A percentile compares a stretch with the other conserved stretches of the same genome.
These are phyloP conservation scores for Talaromyces piceae DNA, from an alignment of 2,329 filamentous ascomycete genomes.

Conservation along the genomic window DNA sequence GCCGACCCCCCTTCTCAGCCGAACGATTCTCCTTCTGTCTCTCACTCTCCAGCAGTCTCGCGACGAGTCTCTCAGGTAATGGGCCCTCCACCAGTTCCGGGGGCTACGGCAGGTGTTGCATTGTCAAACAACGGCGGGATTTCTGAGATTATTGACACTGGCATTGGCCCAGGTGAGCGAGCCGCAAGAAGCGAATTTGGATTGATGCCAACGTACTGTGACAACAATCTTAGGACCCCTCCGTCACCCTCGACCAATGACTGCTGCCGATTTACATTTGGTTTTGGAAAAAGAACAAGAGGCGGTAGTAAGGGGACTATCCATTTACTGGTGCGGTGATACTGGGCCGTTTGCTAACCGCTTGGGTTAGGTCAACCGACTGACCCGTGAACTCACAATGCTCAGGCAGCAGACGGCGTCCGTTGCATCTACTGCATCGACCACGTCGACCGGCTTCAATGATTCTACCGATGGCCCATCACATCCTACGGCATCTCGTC, in stretches of 20 bases:
- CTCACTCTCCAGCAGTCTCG: slow-evolving; percentile 33
- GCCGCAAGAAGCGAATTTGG: background rate
- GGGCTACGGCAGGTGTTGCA: slow-evolving; percentile 19
- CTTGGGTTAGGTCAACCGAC: slow-evolving; percentile 69
- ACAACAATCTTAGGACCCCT: slow-evolving; percentile 51
- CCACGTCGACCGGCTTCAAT: slow-evolving; percentile 45
- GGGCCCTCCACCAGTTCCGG: slow-evolving; percentile 32
- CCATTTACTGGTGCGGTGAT: background rate
- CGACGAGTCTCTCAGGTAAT: slow-evolving; percentile 43
- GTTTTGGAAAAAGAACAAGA: slow-evolving; percentile 94
- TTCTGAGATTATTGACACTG: slow-evolving; percentile 30
- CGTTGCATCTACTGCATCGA: slow-evolving; percentile 54
- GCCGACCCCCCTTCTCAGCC: slow-evolving; percentile 26
- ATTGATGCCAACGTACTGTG: background rate
- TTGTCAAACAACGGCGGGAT: slow-evolving; percentile 13
- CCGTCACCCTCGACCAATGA: slow-evolving; percentile 79
- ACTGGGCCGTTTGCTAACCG: background rate
- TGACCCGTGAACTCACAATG: slow-evolving; percentile 78
- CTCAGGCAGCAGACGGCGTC: slow-evolving; percentile 65
- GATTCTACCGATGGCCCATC: slow-evolving; percentile 43
- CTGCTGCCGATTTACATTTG: slow-evolving; percentile 78
- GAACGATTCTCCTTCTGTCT: slow-evolving; percentile 20
- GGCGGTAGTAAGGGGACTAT: slow-evolving; percentile 60
- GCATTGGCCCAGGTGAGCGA: slow-evolving; percentile 33
- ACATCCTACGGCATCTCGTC: slow-evolving; percentile 47